Base-by-base conservation (phyloP, 1,284 basidiomycete species). In the Rhodotorula sp. region DNA sequence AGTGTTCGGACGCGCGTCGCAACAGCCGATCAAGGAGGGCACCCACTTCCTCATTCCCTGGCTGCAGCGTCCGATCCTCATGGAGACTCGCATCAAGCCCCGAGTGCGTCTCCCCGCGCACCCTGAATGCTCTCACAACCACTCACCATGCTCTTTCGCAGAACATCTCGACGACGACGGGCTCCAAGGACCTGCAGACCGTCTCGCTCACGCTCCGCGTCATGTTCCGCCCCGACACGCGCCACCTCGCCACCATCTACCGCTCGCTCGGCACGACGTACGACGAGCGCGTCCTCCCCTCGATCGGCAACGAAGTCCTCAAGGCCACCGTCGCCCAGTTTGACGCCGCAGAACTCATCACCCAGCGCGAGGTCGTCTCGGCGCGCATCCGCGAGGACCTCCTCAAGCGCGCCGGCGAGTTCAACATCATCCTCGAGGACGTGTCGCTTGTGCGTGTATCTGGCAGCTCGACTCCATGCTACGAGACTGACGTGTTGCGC, bases 301-400 rank as follows among this genome's bases (percentile, higher is more conserved):
- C 82, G 49, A 84, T 98, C 80, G 95, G 94, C 57, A 99, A 99
- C 81, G 96, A 99, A 84, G 95, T 99, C 45, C 82, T 97, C 77
- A 99, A 99, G 85, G 92, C 91, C 67, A 97, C 96, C 72, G 97
- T 99, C 0, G 96, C 96, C 17, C 96, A 99, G 81, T 99, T 98
- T 78, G 96, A 99, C 82, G 96, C 96, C 55, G 95, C 96, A 25
- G 96, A 99, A 83, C 85, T 99, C 78, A 99, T 87, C 78, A 87
- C 86, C 27, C 85, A 87, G 81, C 81, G 86, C 78, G 86, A 87
- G 80, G 84, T 87, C 48, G 91, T 97, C 48, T 95, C 92, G 34
- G 91, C 93, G n/a, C 86, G 93, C 74, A 98, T 99, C 79, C 86
- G 96, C 67, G 90, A 91, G 72, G 96, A 99, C 82, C 85, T 99